A percentile compares a stretch with the other conserved stretches of the same genome.
These are phyloP conservation scores for Sporisorium iseilematis-ciliati DNA, from an alignment of 1,284 basidiomycete genomes.

Conservation along the genomic window DNA sequence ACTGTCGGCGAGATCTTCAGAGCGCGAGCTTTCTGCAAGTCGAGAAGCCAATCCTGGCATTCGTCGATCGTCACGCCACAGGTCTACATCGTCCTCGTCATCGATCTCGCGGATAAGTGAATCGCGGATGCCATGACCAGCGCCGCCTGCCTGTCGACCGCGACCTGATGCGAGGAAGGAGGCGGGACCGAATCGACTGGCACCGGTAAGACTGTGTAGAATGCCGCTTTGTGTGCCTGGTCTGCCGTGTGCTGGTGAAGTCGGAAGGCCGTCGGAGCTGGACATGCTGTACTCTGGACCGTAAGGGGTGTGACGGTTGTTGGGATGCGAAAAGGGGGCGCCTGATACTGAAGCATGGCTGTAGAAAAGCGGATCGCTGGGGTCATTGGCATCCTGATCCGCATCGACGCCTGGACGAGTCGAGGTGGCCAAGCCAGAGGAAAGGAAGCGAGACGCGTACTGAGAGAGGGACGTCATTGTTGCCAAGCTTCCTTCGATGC, in stretches of 20 bases:
- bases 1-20: constrained; percentile 41
- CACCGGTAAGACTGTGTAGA: constrained; percentile 47
- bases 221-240: constrained; percentile 40
- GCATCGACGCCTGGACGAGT: constrained; percentile 35
- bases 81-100: constrained; percentile 56
- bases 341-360: constrained; percentile 47
- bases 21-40: constrained; percentile 33
- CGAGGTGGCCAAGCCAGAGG: constrained; percentile 38
- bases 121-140: constrained; percentile 31
- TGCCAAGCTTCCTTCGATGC: no score
- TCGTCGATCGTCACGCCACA: constrained; percentile 52
- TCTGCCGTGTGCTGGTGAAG: constrained; percentile 32
- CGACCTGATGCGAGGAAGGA: constrained; percentile 36
- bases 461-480: constrained; percentile 53
- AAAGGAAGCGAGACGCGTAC: constrained; percentile 56
- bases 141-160: constrained; percentile 14
- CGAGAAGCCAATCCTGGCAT: constrained; percentile 42
- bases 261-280: constrained; percentile 54
- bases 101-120: constrained; percentile 57
- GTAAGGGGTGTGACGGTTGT: constrained; percentile 40
- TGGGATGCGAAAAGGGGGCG: constrained; percentile 44
- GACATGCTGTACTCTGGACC: constrained; percentile 52
- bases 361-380: constrained; percentile 50
- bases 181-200: constrained; percentile 49
- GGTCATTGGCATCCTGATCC: constrained; percentile 44